Percentiles rank a stretch among this genome's conserved stretches.
Evolutionary conservation across 2,329 filamentous ascomycete species (phyloP).

Genomic region (Verticillium zaregamsianum): DNA sequence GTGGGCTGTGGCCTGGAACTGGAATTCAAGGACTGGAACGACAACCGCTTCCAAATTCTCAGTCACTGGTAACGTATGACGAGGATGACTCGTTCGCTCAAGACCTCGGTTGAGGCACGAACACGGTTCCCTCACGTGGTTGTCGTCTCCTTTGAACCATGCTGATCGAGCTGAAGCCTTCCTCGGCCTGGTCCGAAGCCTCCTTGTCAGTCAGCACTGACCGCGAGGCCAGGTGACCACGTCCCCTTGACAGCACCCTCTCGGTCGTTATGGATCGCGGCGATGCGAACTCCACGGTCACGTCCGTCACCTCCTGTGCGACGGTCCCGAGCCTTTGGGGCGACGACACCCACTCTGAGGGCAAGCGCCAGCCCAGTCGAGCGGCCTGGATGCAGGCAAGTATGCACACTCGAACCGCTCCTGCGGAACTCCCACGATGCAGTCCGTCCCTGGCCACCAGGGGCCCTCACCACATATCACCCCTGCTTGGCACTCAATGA

Average conservation of each 20-base stretch:
- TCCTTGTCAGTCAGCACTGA: background rate
- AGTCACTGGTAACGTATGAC: background rate
- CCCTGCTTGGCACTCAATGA: too few species aligned
- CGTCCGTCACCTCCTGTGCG: background rate
- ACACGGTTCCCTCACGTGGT: background rate
- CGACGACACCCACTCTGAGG: background rate
- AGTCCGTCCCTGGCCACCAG: background rate
- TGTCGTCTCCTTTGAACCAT: background rate
- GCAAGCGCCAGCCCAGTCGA: background rate
- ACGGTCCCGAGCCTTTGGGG: background rate
- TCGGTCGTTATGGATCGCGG: background rate
- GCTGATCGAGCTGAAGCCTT: background rate
- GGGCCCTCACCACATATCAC: background rate
- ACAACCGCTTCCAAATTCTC: background rate
- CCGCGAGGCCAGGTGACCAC: background rate
- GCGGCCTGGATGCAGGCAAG: background rate
- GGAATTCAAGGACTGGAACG: background rate
- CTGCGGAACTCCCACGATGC: background rate
- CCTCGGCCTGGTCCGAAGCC: background rate
- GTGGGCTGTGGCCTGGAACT: background rate
- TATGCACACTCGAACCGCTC: background rate
- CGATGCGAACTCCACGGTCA: background rate
- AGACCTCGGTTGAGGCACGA: background rate
- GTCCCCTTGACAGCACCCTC: background rate
- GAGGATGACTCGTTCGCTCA: background rate